These are phyloP conservation scores for Ramichloridium luteum DNA, from an alignment of 2,329 filamentous ascomycete genomes.

Conservation along the genomic window DNA sequence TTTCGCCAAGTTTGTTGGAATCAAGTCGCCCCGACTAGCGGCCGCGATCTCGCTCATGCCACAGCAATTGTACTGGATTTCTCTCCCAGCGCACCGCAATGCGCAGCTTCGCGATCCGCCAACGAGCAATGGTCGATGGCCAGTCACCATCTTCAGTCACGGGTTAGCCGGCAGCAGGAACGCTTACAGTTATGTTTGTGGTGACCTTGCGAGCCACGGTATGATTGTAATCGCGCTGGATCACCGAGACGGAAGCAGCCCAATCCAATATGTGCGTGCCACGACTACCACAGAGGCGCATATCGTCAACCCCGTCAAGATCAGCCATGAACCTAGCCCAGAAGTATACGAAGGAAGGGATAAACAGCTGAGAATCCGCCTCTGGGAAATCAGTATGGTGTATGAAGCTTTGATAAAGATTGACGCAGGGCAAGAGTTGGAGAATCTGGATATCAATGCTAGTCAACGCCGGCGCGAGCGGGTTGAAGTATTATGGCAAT, in stretches of 20 bases:
- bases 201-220: slow-evolving; percentile 68
- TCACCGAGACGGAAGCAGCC: slow-evolving; percentile 69
- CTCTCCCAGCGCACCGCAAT: slow-evolving; percentile 61
- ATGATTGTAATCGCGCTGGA: slow-evolving; percentile 71
- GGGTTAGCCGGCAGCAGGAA: slow-evolving; percentile 71
- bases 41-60: slow-evolving; percentile 31
- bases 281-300: slow-evolving; percentile 34
- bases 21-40: slow-evolving; percentile 30
- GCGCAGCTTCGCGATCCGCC: slow-evolving; percentile 45
- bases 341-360: slow-evolving; percentile 57
- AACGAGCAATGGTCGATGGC: slow-evolving; percentile 50
- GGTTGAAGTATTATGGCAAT: slow-evolving; percentile 42
- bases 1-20: slow-evolving; percentile 65
- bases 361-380: slow-evolving; percentile 58
- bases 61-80: slow-evolving; percentile 59
- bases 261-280: slow-evolving; percentile 58
- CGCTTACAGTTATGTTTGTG: slow-evolving; percentile 71
- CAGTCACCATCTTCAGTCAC: slow-evolving; percentile 76
- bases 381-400: slow-evolving; percentile 66
- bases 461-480: slow-evolving; percentile 25
- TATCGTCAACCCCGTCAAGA: slow-evolving; percentile 32
- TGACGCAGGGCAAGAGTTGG: slow-evolving; percentile 41
- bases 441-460: slow-evolving; percentile 35
- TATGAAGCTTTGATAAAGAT: slow-evolving; percentile 57
- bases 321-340: slow-evolving; percentile 47